Evolutionary conservation across 495 filamentous ascomycete genomes (phyloP).

Genomic region (Aspergillus hancockii): DNA sequence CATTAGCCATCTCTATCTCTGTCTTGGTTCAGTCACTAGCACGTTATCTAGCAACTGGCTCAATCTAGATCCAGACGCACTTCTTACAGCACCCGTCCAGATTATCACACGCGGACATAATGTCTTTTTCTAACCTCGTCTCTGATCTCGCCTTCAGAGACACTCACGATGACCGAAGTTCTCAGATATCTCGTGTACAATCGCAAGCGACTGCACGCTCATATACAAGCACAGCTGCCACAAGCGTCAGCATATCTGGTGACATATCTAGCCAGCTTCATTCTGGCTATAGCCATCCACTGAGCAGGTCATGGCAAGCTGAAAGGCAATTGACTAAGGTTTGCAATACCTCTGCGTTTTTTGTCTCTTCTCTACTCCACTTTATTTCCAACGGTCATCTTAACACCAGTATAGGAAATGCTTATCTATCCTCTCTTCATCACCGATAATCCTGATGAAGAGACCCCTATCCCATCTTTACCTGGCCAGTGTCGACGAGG

Average conservation of each 20-base stretch:
- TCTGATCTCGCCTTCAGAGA: slow-evolving; percentile 79
- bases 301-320: slow-evolving; percentile 90
- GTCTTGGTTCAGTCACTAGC: too few species aligned
- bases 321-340: slow-evolving; percentile 98
- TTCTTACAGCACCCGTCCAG: slow-evolving; percentile 8
- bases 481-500: slow-evolving; percentile 87
- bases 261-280: slow-evolving; percentile 95
- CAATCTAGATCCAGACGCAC: too few species aligned
- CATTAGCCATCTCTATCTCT: too few species aligned
- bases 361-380: background rate
- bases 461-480: slow-evolving; percentile 84
- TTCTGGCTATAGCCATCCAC: slow-evolving; percentile 89
- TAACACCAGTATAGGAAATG: slow-evolving; percentile 69
- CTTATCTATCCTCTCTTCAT: slow-evolving; percentile 97
- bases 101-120: slow-evolving; percentile 29
- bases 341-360: slow-evolving; percentile 14
- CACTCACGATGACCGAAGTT: slow-evolving; percentile 57
- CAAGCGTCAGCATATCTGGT: slow-evolving; percentile 87
- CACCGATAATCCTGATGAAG: slow-evolving; percentile 90
- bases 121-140: slow-evolving; percentile 92
- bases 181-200: slow-evolving; percentile 70
- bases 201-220: slow-evolving; percentile 70
- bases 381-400: background rate
- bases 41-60: too few species aligned
- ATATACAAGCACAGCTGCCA: slow-evolving; percentile 86